Evolutionary conservation across 129 eudicot genomes (phyloP).

Genomic region (Lactuca saligna): DNA sequence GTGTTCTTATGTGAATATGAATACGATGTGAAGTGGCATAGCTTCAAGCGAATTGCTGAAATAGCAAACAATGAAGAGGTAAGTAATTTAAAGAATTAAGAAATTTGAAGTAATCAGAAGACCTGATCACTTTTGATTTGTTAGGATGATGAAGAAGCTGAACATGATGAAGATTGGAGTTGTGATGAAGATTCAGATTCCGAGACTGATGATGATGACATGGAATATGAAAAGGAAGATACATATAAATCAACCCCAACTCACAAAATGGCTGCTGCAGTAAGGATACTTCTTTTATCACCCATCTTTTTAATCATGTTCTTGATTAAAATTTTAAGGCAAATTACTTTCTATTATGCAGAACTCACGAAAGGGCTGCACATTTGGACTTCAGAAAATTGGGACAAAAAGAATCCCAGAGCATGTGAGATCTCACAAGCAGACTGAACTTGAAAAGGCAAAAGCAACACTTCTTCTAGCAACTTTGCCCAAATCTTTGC

Average conservation of each 20-base stretch:
- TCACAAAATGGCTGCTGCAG: constrained; percentile 89
- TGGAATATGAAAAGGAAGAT: constrained; percentile 62
- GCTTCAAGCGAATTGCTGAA: constrained; percentile 88
- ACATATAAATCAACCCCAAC: constrained; percentile 38
- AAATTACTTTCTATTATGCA: constrained; percentile 30
- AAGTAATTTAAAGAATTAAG: constrained; percentile 3
- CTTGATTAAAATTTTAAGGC: constrained; percentile 1
- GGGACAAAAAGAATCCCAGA: constrained; percentile 87
- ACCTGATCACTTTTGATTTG: constrained; percentile 26
- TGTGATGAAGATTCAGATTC: constrained; percentile 50
- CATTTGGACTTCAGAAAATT: constrained; percentile 83
- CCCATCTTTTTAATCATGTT: not conserved
- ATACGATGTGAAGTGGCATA: constrained; percentile 76
- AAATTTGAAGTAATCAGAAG: not conserved
- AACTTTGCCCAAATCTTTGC: constrained; percentile 90
- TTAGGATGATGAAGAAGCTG: constrained; percentile 70
- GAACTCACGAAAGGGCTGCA: constrained; percentile 81
- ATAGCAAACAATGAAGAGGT: constrained; percentile 64
- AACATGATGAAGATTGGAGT: constrained; percentile 73
- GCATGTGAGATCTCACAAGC: constrained; percentile 81
- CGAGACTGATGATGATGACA: constrained; percentile 66
- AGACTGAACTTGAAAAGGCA: constrained; percentile 92
- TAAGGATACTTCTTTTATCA: constrained; percentile 38
- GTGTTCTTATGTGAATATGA: constrained; percentile 93
- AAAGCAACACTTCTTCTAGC: constrained; percentile 89